Conservation (phyloP, 768 basidiomycete genomes). For the Phlebiopsis flavidoalba region DNA sequence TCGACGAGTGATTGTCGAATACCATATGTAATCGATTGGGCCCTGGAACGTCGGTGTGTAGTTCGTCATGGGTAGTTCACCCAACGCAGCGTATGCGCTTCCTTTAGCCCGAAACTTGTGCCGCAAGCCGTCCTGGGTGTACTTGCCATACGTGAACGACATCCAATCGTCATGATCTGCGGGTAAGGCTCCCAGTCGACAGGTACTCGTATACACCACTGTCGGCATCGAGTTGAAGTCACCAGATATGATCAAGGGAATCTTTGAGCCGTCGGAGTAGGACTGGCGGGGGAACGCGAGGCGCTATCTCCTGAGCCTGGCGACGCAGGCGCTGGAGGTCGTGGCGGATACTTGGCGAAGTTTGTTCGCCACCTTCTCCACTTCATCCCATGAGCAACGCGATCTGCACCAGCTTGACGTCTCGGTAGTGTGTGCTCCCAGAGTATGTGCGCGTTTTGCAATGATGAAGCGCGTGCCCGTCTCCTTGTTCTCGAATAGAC, state of each 20-base stretch:
- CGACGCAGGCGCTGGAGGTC: slow-evolving; percentile 35
- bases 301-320: slow-evolving; percentile 25
- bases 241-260: slow-evolving; percentile 88
- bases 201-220: slow-evolving; percentile 94
- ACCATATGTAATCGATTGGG: slow-evolving; percentile 93
- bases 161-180: slow-evolving; percentile 88
- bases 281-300: slow-evolving; percentile 52
- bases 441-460: slow-evolving; percentile 84
- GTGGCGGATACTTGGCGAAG: slow-evolving; percentile 81
- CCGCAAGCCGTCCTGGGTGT: slow-evolving; percentile 83
- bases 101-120: slow-evolving; percentile 77
- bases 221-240: slow-evolving; percentile 86
- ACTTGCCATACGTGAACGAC: slow-evolving; percentile 84
- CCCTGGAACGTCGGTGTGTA: slow-evolving; percentile 85
- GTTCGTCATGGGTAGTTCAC: slow-evolving; percentile 78
- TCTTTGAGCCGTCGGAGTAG: slow-evolving; percentile 83
- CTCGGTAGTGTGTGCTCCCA: slow-evolving; percentile 91
- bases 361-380: slow-evolving; percentile 83
- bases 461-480: slow-evolving; percentile 88
- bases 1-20: slow-evolving; percentile 70
- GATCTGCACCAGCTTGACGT: slow-evolving; percentile 97
- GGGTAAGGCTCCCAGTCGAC: slow-evolving; percentile 59
- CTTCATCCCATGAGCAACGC: slow-evolving; percentile 88
- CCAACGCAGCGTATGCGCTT: slow-evolving; percentile 69
- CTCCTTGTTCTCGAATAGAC: slow-evolving; percentile 78